These are phyloP conservation scores for Aurinia saxatilis DNA, from an alignment of 345 rosid species.

Conservation along the genomic window DNA sequence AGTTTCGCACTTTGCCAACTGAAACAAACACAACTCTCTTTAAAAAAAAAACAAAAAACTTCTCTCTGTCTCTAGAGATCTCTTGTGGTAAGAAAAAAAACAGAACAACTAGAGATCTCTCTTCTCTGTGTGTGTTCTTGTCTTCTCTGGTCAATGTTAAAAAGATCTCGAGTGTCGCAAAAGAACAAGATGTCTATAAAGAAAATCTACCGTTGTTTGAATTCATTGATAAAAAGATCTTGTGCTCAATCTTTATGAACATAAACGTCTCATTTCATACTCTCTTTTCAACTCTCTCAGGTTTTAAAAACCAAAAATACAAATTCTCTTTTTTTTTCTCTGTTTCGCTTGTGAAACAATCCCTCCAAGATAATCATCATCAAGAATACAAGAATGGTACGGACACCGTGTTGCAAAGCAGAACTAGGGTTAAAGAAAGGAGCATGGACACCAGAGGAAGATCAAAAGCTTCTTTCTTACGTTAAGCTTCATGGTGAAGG, in stretches of 20 bases:
- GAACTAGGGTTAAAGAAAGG: constrained; percentile 39
- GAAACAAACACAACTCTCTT: neutral
- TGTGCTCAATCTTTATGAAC: constrained; percentile 29
- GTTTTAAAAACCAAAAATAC: neutral
- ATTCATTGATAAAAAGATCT: constrained; percentile 27
- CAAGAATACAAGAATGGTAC: constrained; percentile 33
- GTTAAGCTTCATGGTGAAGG: constrained; percentile 42
- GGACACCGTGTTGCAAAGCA: constrained; percentile 26
- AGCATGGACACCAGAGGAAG: constrained; percentile 49
- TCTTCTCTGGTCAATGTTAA: constrained; percentile 3
- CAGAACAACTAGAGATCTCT: neutral
- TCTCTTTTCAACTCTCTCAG: constrained; percentile 19
- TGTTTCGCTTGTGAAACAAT: constrained; percentile 7
- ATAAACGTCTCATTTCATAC: neutral
- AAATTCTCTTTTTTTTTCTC: neutral
- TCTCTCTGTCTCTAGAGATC: neutral
- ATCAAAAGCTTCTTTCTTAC: constrained; percentile 36
- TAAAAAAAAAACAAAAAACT: no score
- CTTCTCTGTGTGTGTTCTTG: neutral
- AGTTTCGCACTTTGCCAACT: constrained; percentile 19
- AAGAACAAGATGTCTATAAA: constrained; percentile 25
- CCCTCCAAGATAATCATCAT: neutral
- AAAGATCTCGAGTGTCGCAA: neutral
- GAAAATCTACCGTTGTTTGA: constrained; percentile 24
- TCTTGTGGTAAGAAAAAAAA: constrained; percentile 2